Evolutionary conservation across 768 basidiomycete species (phyloP), one percentile per base, ranked within the genome.

Genomic region (Agaricus blazei): DNA sequence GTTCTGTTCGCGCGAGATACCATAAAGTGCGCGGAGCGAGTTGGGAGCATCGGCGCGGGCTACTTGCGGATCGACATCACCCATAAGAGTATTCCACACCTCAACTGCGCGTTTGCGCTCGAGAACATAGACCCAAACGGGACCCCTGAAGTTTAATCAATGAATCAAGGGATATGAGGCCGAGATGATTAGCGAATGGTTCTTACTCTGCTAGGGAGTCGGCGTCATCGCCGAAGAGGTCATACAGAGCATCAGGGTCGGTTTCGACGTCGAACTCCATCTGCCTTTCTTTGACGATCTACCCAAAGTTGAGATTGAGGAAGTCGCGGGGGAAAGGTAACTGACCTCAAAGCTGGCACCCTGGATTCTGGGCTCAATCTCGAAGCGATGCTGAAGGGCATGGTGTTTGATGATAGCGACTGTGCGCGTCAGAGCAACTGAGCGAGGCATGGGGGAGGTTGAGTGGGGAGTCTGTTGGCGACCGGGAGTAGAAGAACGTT

Each of bases 91-190:
- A 45, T 81, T 75, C 78, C 87, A 86, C 51, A 90, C 88, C 68
- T 90, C 84, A 47, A 93, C 85, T 5, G 91, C 87, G 38, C 87
- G 82, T 50, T 87, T 76, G 37, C 90, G 82, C 66, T 92, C 91
- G 58, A 93, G 85, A 38, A 93, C 87, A 68, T 92, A 93, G 23
- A 93, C 89, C 88, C 91, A 92, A n/a, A 91, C 88, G 19, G 90
- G 87, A 55, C 88, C 89, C 59, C 90, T 92, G 57, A 54, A 48
- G 56, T 34, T 57, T 42, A 56, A 51, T 46, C 26, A 28, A 46
- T 57, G 55, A 34, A 34, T 34, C 34, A 34, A 34, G 34, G 34
- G 34, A 34, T 7, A 34, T 34, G 34, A 34, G 9, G 5, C 9
- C 31, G 31, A 31, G 24, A 51, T 43, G 19, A n/a, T 48, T 44